A percentile compares a stretch with the other conserved stretches of the same genome.
Evolutionary conservation across 1,284 basidiomycete species (phyloP).

Genomic region (Heterobasidion irregulare): DNA sequence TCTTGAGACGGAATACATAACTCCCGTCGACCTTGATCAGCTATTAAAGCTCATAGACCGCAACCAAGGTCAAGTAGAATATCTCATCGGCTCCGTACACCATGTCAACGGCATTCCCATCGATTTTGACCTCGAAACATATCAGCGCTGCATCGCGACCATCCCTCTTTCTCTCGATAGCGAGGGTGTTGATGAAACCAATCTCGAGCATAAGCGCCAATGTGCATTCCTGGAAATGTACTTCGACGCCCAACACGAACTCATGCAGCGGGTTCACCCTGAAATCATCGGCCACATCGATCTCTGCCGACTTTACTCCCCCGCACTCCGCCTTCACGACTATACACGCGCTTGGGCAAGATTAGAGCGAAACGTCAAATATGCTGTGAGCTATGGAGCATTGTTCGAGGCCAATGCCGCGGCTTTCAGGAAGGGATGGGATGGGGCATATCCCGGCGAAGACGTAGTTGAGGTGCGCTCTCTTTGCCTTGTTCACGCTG

Average conservation of each 20-base stretch:
- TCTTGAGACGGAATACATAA: constrained; percentile 90
- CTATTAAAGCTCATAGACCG: constrained; percentile 42
- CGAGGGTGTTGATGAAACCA: constrained; percentile 15
- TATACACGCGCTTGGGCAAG: constrained; percentile 56
- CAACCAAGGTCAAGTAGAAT: constrained; percentile 60
- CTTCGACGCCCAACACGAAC: constrained; percentile 74
- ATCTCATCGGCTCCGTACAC: constrained; percentile 91
- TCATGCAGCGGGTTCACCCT: constrained; percentile 68
- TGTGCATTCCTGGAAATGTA: constrained; percentile 59
- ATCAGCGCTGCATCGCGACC: constrained; percentile 47
- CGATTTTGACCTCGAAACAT: constrained; percentile 82
- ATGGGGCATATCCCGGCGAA: constrained; percentile 71
- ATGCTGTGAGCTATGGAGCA: constrained; percentile 78
- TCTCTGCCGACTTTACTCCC: constrained; percentile 76
- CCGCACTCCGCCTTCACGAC: constrained; percentile 42
- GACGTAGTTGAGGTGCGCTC: constrained; percentile 71
- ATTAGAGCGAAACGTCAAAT: constrained; percentile 71
- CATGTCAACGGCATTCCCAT: constrained; percentile 87
- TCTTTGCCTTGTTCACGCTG: background rate
- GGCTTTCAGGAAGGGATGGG: constrained; percentile 90
- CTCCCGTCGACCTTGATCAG: constrained; percentile 51
- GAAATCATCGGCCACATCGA: constrained; percentile 94
- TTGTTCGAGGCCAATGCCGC: constrained; percentile 93
- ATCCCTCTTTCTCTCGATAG: constrained; percentile 19
- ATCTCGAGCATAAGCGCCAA: constrained; percentile 15